phyloP scores from a whole-genome alignment of 176 grass and related monocot species.

The Oryza australiensis region DNA sequence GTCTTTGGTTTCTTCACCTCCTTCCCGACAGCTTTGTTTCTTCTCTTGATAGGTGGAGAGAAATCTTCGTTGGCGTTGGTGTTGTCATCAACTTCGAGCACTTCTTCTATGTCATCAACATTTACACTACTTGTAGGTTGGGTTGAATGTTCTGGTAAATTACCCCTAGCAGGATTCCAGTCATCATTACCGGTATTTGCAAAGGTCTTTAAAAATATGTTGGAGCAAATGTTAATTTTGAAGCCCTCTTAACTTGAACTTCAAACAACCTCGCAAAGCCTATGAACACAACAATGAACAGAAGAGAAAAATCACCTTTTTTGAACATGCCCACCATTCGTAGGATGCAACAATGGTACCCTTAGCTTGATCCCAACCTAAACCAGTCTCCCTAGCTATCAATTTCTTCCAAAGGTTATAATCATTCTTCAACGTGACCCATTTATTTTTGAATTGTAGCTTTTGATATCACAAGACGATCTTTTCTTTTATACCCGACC shows the following conservation, averaged over 20 bases:
- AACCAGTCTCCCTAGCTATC: background rate
- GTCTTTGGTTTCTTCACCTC: background rate
- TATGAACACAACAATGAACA: no score
- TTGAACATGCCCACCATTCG: no score
- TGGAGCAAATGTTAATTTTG: background rate
- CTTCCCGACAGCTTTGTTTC: background rate
- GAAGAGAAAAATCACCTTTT: no score
- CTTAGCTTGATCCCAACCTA: background rate
- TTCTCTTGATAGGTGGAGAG: no score
- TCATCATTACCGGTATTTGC: background rate
- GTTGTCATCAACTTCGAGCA: no score
- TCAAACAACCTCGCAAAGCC: background rate
- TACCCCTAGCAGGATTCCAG: background rate
- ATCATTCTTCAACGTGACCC: background rate
- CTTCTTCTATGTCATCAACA: background rate
- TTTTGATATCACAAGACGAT: background rate
- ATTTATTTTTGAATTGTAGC: background rate
- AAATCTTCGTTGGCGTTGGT: background rate
- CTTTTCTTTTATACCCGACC: background rate
- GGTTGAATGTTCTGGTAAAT: background rate
- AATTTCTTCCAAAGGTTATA: background rate
- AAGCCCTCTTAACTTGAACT: background rate
- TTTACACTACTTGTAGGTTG: background rate
- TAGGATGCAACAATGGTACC: background rate
- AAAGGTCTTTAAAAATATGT: background rate